Conservation (phyloP, 768 basidiomycete genomes). For the Lactifluus pinguis region DNA sequence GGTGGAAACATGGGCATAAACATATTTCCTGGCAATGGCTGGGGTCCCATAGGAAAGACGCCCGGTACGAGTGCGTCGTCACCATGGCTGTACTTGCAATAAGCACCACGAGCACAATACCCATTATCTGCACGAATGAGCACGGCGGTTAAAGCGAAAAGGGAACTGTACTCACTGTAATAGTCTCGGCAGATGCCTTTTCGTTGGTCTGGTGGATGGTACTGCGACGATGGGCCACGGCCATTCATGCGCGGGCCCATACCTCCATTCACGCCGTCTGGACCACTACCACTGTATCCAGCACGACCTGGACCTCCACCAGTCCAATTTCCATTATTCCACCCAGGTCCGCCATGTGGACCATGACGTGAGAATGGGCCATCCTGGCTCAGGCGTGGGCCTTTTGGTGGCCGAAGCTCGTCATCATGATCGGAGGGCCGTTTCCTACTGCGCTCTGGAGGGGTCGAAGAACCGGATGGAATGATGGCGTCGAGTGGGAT, state of each 20-base stretch:
- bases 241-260: slow-evolving; percentile 21
- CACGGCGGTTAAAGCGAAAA: slow-evolving; percentile 1
- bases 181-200: slow-evolving; percentile 86
- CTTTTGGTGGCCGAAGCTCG: slow-evolving; percentile 54
- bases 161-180: slow-evolving; percentile 55
- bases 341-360: slow-evolving; percentile 31
- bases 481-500: slow-evolving; percentile 66
- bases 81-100: slow-evolving; percentile 90
- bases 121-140: slow-evolving; percentile 57
- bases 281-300: slow-evolving; percentile 26
- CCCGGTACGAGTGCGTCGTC: slow-evolving; percentile 78
- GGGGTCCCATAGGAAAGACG: slow-evolving; percentile 48
- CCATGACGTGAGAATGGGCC: slow-evolving; percentile 59
- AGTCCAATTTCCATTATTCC: slow-evolving; percentile 27
- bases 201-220: slow-evolving; percentile 64
- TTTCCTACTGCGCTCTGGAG: slow-evolving; percentile 54
- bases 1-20: slow-evolving; percentile 64
- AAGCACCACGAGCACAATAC: slow-evolving; percentile 79
- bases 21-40: slow-evolving; percentile 34
- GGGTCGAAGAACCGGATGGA: slow-evolving; percentile 32
- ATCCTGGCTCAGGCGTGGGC: slow-evolving; percentile 56
- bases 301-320: slow-evolving; percentile 23
- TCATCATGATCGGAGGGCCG: slow-evolving; percentile 57
- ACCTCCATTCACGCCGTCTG: slow-evolving; percentile 25
- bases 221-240: slow-evolving; percentile 27